phyloP scores from a whole-genome alignment of 2,329 filamentous ascomycete genomes.

The Mariannaea sp. region DNA sequence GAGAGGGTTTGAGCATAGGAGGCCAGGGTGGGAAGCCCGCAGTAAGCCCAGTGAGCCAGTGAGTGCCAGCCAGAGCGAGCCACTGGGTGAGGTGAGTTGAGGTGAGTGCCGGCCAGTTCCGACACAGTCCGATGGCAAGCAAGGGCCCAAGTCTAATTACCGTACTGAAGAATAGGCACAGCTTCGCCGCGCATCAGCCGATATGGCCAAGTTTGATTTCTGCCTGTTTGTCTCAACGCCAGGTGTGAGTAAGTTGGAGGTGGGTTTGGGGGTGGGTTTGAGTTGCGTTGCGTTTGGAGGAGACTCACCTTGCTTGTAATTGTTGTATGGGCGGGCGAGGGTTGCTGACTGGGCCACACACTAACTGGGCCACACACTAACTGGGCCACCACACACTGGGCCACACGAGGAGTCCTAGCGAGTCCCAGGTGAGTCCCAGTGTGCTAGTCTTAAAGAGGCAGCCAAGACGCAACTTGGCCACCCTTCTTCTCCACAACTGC shows the following conservation, averaged over 20 bases:
- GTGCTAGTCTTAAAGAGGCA: constrained; percentile 40
- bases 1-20: constrained; percentile 11
- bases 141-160: constrained; percentile 21
- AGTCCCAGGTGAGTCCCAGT: not conserved
- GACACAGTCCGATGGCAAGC: constrained; percentile 3
- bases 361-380: no score
- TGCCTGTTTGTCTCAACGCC: not conserved
- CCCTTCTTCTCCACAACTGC: constrained; percentile 20
- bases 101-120: constrained; percentile 21
- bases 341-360: not conserved
- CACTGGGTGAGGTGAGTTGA: no score
- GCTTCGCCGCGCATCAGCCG: constrained; percentile 3
- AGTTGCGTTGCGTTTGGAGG: constrained; percentile 7
- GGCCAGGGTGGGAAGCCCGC: constrained; percentile 12
- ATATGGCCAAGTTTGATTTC: not conserved
- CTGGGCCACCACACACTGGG: no score
- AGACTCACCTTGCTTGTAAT: no score
- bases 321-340: constrained; percentile 1
- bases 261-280: not conserved
- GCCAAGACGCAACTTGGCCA: constrained; percentile 38
- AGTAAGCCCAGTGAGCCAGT: constrained; percentile 12
- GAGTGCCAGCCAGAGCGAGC: no score
- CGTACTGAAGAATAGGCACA: constrained; percentile 23
- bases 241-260: not conserved
- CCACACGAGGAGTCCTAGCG: no score